These are phyloP conservation scores for Aphanomyces astaci DNA, from an alignment of 352 stramenopile genomes.

Conservation along the genomic window DNA sequence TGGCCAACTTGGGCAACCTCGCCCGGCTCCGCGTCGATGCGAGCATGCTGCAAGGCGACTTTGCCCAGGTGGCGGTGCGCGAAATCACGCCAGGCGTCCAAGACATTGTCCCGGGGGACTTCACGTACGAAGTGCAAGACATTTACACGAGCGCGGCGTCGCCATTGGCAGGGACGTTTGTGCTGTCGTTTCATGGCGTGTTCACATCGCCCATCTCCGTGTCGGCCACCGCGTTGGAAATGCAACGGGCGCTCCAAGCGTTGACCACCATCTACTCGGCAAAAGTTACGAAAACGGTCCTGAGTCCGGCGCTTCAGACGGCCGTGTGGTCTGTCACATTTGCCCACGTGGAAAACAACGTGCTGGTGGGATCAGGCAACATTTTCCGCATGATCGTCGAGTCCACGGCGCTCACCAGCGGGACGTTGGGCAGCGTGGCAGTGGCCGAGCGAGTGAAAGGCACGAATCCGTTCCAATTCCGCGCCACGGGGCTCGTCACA, in stretches of 20 bases:
- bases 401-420: slow-evolving; percentile 42
- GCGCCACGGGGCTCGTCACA: slow-evolving; percentile 44
- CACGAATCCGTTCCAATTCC: slow-evolving; percentile 80
- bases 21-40: slow-evolving; percentile 77
- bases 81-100: slow-evolving; percentile 71
- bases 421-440: slow-evolving; percentile 46
- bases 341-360: slow-evolving; percentile 86
- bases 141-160: slow-evolving; percentile 60
- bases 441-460: slow-evolving; percentile 85
- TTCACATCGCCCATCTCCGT: slow-evolving; percentile 62
- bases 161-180: slow-evolving; percentile 71
- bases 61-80: slow-evolving; percentile 67
- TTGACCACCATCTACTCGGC: slow-evolving; percentile 81
- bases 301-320: slow-evolving; percentile 41
- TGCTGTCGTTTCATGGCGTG: slow-evolving; percentile 85
- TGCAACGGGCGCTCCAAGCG: slow-evolving; percentile 72
- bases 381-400: slow-evolving; percentile 69
- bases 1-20: slow-evolving; percentile 81
- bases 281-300: slow-evolving; percentile 48
- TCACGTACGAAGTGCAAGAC: slow-evolving; percentile 92
- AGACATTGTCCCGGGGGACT: slow-evolving; percentile 88
- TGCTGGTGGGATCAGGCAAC: slow-evolving; percentile 87
- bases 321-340: slow-evolving; percentile 92
- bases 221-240: slow-evolving; percentile 65
- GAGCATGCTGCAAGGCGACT: slow-evolving; percentile 79